phyloP scores from a whole-genome alignment of 78 protist species.

The Acrasis kona region DNA sequence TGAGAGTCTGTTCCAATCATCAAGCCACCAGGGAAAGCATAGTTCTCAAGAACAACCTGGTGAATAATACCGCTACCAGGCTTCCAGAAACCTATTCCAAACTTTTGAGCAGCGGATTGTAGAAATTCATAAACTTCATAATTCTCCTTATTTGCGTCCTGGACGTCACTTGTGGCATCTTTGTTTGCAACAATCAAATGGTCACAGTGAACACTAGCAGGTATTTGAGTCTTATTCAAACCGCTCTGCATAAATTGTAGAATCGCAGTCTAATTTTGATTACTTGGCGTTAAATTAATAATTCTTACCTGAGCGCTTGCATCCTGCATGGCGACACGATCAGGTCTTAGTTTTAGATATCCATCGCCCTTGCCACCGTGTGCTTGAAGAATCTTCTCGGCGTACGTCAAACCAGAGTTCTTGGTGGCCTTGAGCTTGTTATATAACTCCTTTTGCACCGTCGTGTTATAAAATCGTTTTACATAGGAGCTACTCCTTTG shows the following conservation, averaged over 20 bases:
- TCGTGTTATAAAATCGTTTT: no score
- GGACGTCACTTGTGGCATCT: constrained; percentile 62
- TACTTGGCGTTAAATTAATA: no score
- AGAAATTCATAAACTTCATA: constrained; percentile 86
- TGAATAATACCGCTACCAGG: constrained; percentile 93
- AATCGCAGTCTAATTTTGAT: constrained; percentile 87
- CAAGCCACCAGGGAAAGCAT: constrained; percentile 86
- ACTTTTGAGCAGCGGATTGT: constrained; percentile 44
- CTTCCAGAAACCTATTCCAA: constrained; percentile 83
- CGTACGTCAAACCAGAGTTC: no score
- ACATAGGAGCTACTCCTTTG: no score
- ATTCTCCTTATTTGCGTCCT: constrained; percentile 51
- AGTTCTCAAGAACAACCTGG: constrained; percentile 81
- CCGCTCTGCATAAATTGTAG: constrained; percentile 88
- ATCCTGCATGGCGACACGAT: constrained; percentile 89
- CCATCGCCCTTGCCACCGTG: constrained; percentile 53
- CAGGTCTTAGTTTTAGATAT: constrained; percentile 80
- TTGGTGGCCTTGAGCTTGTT: no score
- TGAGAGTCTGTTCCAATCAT: constrained; percentile 75
- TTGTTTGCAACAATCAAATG: constrained; percentile 73
- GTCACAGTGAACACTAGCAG: constrained; percentile 90
- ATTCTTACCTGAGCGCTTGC: constrained; percentile 62
- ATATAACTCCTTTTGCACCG: no score
- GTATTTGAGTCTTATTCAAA: constrained; percentile 74
- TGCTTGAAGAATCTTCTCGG: not conserved